A percentile compares a stretch with the other conserved stretches of the same genome.
phyloP scores from a whole-genome alignment of 192 early-diverging fungal genomes.

The Powellomyces hirtus region DNA sequence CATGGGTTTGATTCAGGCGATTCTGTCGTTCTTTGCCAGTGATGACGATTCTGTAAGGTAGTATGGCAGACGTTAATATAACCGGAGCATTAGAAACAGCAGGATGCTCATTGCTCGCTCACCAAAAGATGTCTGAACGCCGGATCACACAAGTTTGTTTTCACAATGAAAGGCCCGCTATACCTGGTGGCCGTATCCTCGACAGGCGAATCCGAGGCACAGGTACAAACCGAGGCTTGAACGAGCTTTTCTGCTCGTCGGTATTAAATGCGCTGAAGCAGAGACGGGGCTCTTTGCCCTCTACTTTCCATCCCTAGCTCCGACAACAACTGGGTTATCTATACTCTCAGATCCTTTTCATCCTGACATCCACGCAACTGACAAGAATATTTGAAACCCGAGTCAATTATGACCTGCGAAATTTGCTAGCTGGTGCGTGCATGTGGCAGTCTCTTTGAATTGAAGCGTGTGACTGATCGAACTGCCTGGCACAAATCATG shows the following conservation, averaged over 20 bases:
- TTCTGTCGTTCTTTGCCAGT: conserved; percentile 80
- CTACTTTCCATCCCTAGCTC: conserved; percentile 47
- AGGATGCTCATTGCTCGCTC: not conserved
- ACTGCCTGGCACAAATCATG: no score
- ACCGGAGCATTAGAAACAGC: no score
- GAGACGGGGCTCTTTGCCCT: not conserved
- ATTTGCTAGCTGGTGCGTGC: conserved; percentile 52
- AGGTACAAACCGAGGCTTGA: conserved; percentile 53
- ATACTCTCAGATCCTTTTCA: conserved; percentile 82
- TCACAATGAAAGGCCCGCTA: conserved; percentile 74
- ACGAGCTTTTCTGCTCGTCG: no score
- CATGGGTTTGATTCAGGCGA: conserved; percentile 88
- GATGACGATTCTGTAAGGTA: conserved; percentile 76
- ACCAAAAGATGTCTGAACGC: conserved; percentile 68
- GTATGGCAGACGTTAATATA: conserved; percentile 9
- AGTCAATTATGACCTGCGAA: conserved; percentile 83
- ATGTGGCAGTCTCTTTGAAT: no score
- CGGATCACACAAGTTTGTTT: conserved; percentile 77
- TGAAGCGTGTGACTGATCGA: no score
- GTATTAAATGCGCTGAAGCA: not conserved
- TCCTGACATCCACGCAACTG: conserved; percentile 76
- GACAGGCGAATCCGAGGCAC: conserved; percentile 71
- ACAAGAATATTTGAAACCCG: conserved; percentile 82
- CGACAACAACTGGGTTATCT: conserved; percentile 74
- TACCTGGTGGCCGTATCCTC: conserved; percentile 82